Percentiles rank a stretch among this genome's conserved stretches.
phyloP scores from a whole-genome alignment of 176 grass and related monocot genomes.

The Hyparrhenia diplandra region DNA sequence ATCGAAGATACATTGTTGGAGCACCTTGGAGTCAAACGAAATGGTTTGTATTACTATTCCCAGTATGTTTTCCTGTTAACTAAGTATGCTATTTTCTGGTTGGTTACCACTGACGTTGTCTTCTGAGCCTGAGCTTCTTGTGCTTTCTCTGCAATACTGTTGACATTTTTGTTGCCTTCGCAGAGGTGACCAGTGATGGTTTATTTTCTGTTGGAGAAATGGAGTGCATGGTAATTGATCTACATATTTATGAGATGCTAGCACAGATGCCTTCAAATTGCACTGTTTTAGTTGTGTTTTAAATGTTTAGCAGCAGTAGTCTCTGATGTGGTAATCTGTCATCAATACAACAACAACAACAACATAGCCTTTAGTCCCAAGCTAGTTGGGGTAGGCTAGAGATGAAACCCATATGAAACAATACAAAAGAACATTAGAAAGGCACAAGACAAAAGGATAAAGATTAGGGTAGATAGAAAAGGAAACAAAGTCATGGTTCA shows the following conservation, averaged over 20 bases:
- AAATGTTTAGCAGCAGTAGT: constrained; percentile 4
- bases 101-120: constrained; percentile 11
- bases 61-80: neutral
- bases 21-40: constrained; percentile 94
- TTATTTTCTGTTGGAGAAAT: constrained; percentile 97
- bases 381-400: too few species aligned
- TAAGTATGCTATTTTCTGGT: neutral
- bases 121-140: neutral
- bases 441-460: too few species aligned
- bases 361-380: too few species aligned
- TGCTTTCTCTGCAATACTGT: neutral
- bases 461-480: too few species aligned
- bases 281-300: neutral
- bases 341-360: too few species aligned
- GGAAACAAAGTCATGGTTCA: too few species aligned
- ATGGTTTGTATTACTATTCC: constrained; percentile 50
- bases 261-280: neutral
- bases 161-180: constrained; percentile 29
- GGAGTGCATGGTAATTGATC: constrained; percentile 85
- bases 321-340: too few species aligned
- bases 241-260: neutral
- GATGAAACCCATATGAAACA: too few species aligned
- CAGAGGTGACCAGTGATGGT: constrained; percentile 96
- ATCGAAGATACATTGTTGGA: constrained; percentile 86
- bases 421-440: too few species aligned